A percentile compares a stretch with the other conserved stretches of the same genome.
Conservation (phyloP, 2,329 filamentous ascomycete genomes). For the Rutstroemia sp. region DNA sequence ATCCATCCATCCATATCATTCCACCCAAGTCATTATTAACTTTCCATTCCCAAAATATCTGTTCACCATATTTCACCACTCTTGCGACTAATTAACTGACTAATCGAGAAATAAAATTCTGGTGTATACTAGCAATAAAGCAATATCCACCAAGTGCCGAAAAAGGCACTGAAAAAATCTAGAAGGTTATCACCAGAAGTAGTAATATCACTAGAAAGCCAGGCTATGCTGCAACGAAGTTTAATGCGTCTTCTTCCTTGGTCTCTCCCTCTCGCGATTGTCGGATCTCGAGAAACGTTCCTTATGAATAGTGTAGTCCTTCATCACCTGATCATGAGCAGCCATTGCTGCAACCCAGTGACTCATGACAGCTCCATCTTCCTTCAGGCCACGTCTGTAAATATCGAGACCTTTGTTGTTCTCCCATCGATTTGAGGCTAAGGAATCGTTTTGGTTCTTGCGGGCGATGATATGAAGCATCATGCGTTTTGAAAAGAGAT, state of each 20-base stretch:
- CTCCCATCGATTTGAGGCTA: constrained; percentile 35
- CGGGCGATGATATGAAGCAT: constrained; percentile 49
- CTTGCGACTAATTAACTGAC: too few relatives aligned
- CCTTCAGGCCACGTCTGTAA: constrained; percentile 53
- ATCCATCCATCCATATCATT: not conserved
- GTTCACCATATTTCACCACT: not conserved
- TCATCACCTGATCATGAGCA: constrained; percentile 51
- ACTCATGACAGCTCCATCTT: constrained; percentile 56
- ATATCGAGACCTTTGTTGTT: constrained; percentile 40
- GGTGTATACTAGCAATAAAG: not conserved
- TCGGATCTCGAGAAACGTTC: constrained; percentile 36
- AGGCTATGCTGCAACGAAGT: not conserved
- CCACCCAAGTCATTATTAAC: not conserved
- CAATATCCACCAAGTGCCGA: constrained; percentile 1
- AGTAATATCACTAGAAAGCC: not conserved
- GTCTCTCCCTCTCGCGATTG: constrained; percentile 17
- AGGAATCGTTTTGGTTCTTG: constrained; percentile 32
- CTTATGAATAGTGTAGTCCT: constrained; percentile 46
- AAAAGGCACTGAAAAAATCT: not conserved
- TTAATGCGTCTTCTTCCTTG: constrained; percentile 11
- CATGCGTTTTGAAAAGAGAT: constrained; percentile 44
- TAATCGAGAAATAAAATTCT: too few relatives aligned
- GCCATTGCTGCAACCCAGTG: constrained; percentile 54
- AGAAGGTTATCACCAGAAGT: not conserved
- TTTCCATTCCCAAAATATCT: not conserved